phyloP scores from a whole-genome alignment of 495 filamentous ascomycete species.

The Hypoxylon rickii region DNA sequence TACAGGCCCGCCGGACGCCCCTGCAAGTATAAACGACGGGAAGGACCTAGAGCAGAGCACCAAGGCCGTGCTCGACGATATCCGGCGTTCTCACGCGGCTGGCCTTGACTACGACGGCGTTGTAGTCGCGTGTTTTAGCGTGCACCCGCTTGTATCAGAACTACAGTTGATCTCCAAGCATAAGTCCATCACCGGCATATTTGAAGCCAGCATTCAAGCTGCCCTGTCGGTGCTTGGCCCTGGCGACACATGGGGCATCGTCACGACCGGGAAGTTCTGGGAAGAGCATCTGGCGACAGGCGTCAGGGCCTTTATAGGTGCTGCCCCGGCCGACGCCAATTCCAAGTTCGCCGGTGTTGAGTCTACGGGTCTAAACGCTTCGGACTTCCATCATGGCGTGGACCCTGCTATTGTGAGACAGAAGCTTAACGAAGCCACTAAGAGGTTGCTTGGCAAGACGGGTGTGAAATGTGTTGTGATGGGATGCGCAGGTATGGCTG shows the following conservation, averaged over 20 bases:
- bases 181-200: constrained; percentile 75
- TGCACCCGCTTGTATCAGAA: constrained; percentile 75
- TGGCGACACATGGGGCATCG: constrained; percentile 76
- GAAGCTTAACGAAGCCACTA: constrained; percentile 72
- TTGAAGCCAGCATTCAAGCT: constrained; percentile 74
- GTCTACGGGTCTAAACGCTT: constrained; percentile 81
- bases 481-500: constrained; percentile 91
- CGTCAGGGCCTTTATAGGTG: constrained; percentile 60
- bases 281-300: constrained; percentile 68
- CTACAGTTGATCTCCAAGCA: constrained; percentile 47
- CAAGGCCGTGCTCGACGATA: constrained; percentile 58
- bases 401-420: constrained; percentile 63
- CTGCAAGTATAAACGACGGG: constrained; percentile 68
- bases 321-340: constrained; percentile 22
- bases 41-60: constrained; percentile 56
- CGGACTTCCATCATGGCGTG: constrained; percentile 73
- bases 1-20: constrained; percentile 56
- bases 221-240: constrained; percentile 53
- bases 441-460: constrained; percentile 60
- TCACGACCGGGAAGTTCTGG: constrained; percentile 87
- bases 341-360: constrained; percentile 74
- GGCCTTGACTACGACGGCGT: constrained; percentile 71
- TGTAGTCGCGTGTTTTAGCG: constrained; percentile 86
- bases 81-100: constrained; percentile 41
- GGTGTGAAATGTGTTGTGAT: constrained; percentile 69